Base-by-base conservation (phyloP, 805 yeast genomes). In the Starmerella geochares region DNA sequence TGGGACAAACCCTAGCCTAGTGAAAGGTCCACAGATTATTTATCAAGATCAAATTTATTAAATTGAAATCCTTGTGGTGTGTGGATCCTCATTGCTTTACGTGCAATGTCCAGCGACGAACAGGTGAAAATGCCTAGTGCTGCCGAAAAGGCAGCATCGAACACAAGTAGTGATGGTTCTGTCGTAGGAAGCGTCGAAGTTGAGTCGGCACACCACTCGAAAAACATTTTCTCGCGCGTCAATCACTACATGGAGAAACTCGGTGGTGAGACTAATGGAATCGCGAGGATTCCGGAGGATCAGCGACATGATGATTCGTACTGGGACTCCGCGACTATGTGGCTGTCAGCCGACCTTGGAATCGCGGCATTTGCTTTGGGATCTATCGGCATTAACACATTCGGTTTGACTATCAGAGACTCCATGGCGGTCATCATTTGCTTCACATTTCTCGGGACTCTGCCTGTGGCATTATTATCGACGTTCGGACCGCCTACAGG, bases 291-390 rank as follows among this genome's bases (percentile, higher is more conserved):
- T 50, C 78, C 84, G 8, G 94, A 83, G 54, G 83, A 80, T 40
- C 90, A 85, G 65, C 81, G 85, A 64, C 73, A 75, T 41, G 86
- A 81, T 54, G 74, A 73, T 40, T 79, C 84, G 32, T 62, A 82
- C 53, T 70, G 77, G 68, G 77, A 76, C 56, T 83, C 92, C 27
- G 86, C 86, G 40, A 72, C 88, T 45, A 83, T 87, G 90, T 87
- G 95, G 95, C 74, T 83, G 60, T 82, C 94, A 7, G 94, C 94
- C 32, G 86, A 87, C 67, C 72, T 85, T 75, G 95, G 85, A 50
- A 77, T 87, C 61, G 86, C 95, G 19, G 78, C 95, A 16, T 79
- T 77, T 59, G 72, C 94, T 8, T 70, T 86, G 44, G 96, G 96
- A 65, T 82, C 76, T 54, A 65, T 81, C 38, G 84, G 85, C 28